Base-by-base conservation (phyloP, 805 yeast species). In the Starmera pachycereana region DNA sequence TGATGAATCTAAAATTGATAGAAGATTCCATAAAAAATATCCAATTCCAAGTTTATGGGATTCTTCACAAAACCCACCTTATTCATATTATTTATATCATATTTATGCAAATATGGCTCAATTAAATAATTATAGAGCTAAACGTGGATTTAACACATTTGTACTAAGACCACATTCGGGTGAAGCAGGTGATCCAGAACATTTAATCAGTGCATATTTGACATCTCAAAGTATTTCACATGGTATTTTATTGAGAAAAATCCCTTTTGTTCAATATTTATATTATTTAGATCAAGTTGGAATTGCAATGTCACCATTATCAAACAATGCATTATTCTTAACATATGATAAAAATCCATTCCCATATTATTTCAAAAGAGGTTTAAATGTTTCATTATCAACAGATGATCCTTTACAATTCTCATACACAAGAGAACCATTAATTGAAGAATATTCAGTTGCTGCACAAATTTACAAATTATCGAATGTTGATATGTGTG, bases 111-210 rank as follows among this genome's bases (percentile, higher is more conserved):
- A 89, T 61, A 61, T 92, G 60, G 77, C 95, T 3, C 76, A 95
- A 8, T 71, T 92, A 59, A 92, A 92, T 56, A 78, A 81, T 47
- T 82, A 90, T 77, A 76, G 99, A 62, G 64, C 69, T 29, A 70
- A 66, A 42, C 72, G 89, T 42, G 82, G 84, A 0, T 83, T 76
- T 62, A 89, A 84, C 58, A 89, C 97, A 0, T 81, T 92, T 62
- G 94, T 87, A n/a, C 66, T 92, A 52, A 75, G 98, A 53, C 99
- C 99, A 4, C 99, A 92, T 61, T 86, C 96, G 51, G 99, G 99
- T 47, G 99, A 92, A 62, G 99, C 98, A n/a, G 99, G 99, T 44
- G 98, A 92, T 56, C 97, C 97, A 1, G 97, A 92, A 55, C 98
- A 92, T 66, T 69, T 94, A 55, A 85, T 89, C 35, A 74, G 89